These are phyloP conservation scores for Cardiospermum halicacabum DNA, from an alignment of 345 rosid genomes.

Conservation along the genomic window DNA sequence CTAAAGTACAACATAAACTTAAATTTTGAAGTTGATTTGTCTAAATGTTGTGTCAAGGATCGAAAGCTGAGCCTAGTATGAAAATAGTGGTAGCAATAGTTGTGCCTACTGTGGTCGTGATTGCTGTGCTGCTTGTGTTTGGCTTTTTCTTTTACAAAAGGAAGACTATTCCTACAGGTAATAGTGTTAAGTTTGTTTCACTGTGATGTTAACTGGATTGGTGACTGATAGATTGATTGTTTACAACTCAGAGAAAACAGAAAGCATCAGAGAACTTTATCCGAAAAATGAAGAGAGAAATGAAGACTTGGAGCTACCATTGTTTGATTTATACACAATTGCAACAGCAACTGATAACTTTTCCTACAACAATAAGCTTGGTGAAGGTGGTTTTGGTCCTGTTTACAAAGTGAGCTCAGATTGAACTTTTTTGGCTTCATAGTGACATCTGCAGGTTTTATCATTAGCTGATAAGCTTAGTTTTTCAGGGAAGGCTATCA, in stretches of 20 bases:
- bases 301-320: constrained; percentile 21
- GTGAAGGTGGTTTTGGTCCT: constrained; percentile 31
- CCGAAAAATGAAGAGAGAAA: neutral
- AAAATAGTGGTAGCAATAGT: constrained; percentile 1
- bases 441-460: no score
- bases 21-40: neutral
- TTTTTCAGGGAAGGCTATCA: constrained; percentile 25
- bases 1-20: neutral
- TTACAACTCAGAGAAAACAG: neutral
- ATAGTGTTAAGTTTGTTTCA: neutral
- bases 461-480: no score
- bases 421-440: no score
- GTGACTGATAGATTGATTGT: neutral
- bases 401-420: constrained; percentile 29
- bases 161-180: neutral
- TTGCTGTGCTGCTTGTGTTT: constrained; percentile 6
- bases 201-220: neutral
- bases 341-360: constrained; percentile 23
- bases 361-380: constrained; percentile 27
- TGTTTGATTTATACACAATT: constrained; percentile 23
- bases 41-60: neutral
- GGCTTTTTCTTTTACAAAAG: constrained; percentile 7
- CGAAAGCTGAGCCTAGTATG: neutral
- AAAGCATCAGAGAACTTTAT: neutral
- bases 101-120: neutral